These are phyloP conservation scores for Blastobotrys americana DNA, from an alignment of 805 yeast species.

Conservation along the genomic window DNA sequence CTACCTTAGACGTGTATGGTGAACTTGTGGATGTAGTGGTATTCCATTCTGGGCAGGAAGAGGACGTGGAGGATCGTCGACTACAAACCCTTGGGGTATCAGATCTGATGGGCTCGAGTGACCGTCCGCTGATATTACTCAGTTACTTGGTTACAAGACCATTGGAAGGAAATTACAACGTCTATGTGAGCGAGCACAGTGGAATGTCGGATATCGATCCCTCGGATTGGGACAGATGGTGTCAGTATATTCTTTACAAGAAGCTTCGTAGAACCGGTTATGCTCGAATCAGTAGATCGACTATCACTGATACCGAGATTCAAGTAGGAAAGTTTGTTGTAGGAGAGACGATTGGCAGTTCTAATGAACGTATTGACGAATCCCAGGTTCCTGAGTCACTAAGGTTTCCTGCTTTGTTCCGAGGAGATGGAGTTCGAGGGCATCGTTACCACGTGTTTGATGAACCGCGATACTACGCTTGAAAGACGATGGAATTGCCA, in stretches of 20 bases:
- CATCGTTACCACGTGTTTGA: slow-evolving; percentile 93
- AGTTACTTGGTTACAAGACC: slow-evolving; percentile 91
- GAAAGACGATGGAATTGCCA: no score
- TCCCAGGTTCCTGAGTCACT: slow-evolving; percentile 49
- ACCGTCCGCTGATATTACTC: slow-evolving; percentile 77
- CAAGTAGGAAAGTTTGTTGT: slow-evolving; percentile 89
- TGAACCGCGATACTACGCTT: slow-evolving; percentile 69
- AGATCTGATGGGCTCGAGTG: slow-evolving; percentile 68
- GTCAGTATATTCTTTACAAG: slow-evolving; percentile 89
- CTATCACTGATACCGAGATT: slow-evolving; percentile 94
- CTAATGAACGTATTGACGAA: slow-evolving; percentile 52
- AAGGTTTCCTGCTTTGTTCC: slow-evolving; percentile 70
- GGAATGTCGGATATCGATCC: slow-evolving; percentile 94
- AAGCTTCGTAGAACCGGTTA: slow-evolving; percentile 82
- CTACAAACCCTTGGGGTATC: slow-evolving; percentile 72
- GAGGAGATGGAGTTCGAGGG: slow-evolving; percentile 89
- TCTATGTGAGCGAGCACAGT: slow-evolving; percentile 73
- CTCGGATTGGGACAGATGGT: slow-evolving; percentile 95
- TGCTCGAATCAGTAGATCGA: slow-evolving; percentile 86
- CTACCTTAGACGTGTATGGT: slow-evolving; percentile 88
- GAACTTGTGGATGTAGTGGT: slow-evolving; percentile 85
- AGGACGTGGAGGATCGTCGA: slow-evolving; percentile 88
- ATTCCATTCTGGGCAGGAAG: slow-evolving; percentile 97
- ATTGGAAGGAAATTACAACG: slow-evolving; percentile 80
- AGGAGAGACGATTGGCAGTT: slow-evolving; percentile 40